Evolutionary conservation across 2,329 filamentous ascomycete genomes (phyloP), one percentile per base, ranked within the genome.

Genomic region (Teratosphaeria nubilosa): DNA sequence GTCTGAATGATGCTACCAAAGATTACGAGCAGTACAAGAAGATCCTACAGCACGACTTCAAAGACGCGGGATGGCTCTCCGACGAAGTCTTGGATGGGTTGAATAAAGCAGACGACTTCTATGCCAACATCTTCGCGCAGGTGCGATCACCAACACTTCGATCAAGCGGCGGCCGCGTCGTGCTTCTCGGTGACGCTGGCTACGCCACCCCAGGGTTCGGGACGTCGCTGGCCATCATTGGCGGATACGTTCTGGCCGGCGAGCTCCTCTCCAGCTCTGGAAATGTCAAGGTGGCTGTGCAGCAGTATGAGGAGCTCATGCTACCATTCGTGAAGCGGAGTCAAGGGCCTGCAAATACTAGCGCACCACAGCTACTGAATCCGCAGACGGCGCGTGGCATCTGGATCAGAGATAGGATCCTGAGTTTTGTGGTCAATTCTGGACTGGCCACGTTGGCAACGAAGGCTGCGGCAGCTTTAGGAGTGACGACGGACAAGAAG

Each of bases 21-120:
- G 57, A 51, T 27, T 63, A 62, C 41, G 61, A 63, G 20, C 60
- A 53, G 1, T 62, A 61, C 41, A 68, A 64, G 58, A 27, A 58
- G 9, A 54, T 67, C 9, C 53, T 70, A 55, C 56, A 62, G 24
- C 62, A 66, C 27, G 53, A 65, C 16, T 69, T 65, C 60, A 56
- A 58, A 5, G 64, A 66, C 54, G 62, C 61, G 5, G 66, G 66
- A 3, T 69, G 66, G 67, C 69, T 75, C 56, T 65, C 67, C 5
- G 59, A 65, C 0, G 67, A 75, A 4, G 67, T 78, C 3, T 61
- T 77, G 34, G 60, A 66, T 5, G 73, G 68, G 0, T 73, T 76
- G 69, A 57, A 67, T 27, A 53, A 62, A 14, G 60, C 63, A 2
- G 59, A 66, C 2, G 68, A 69, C 52, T 67, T 69, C 55, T 69